Base-by-base conservation (phyloP, 352 stramenopile genomes). In the Blastocystis sp. region DNA sequence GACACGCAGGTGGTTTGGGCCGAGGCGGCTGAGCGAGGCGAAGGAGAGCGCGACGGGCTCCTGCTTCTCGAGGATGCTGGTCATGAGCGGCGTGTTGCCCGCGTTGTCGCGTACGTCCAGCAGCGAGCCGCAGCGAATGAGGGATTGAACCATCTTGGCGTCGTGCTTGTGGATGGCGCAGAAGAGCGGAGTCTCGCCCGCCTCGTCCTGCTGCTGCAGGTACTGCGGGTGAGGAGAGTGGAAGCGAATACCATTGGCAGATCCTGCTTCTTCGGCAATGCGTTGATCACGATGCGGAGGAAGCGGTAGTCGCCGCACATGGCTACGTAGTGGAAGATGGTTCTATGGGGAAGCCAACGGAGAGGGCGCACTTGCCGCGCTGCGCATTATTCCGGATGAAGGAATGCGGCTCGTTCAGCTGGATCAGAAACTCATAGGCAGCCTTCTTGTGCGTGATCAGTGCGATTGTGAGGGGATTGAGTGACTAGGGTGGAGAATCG, bases 11-110 rank as follows among this genome's bases (percentile, higher is more conserved):
- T 70, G 38, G 53, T 76, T 59, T n/a, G 86, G 80, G 43, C 76
- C 87, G 48, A 82, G 52, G 45, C 86, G 74, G 17, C 87, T 76
- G n/a, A 89, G 53, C 41, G 86, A 84, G 10, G 69, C 45, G 40
- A 84, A 69, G 1, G 62, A 76, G 21, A 89, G 34, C 14, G 76
- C 43, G 43, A 89, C 62, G n/a, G 67, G 41, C 10, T 84, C 76
- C 17, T 89, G 76, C 21, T 62, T 52, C 38, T 86, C 64, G 17
- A 82, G 65, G 5, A 88, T 88, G 11, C 62, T 53, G 53, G 88
- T 81, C 82, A 90, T 89, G 9, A 90, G 71, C 34, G 88, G 80
- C 19, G 88, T 89, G 41, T 89, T 78, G 11, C 88, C 88, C 23
- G 62, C 19, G 62, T 59, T 74, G 48, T 90, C 89, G 17, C 69